These are phyloP conservation scores for Adansonia digitata DNA, from an alignment of 345 rosid species.

Conservation along the genomic window DNA sequence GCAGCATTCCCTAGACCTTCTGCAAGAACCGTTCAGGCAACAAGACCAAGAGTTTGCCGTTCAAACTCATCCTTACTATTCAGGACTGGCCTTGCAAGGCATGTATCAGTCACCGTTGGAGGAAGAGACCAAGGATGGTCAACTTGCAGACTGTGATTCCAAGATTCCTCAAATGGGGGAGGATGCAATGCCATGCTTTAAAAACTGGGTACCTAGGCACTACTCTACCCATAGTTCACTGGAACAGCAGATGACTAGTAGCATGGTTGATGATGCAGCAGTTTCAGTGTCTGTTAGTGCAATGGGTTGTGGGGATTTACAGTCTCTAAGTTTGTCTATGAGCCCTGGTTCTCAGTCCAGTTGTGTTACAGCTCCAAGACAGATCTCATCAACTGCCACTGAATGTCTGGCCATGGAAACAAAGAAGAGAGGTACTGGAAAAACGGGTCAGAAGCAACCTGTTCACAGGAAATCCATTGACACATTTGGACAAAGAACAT, in stretches of 20 bases:
- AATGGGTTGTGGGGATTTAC: conserved; percentile 44
- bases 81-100: conserved; percentile 27
- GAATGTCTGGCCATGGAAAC: conserved; percentile 38
- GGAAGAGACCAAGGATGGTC: conserved; percentile 25
- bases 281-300: conserved; percentile 25
- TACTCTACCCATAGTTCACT: conserved; percentile 23
- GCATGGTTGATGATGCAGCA: conserved; percentile 25
- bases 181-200: conserved; percentile 28
- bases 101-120: conserved; percentile 30
- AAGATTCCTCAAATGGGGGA: conserved; percentile 24
- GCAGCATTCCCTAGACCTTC: conserved; percentile 32
- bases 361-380: conserved; percentile 46
- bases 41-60: conserved; percentile 30
- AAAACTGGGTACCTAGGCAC: conserved; percentile 40
- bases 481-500: conserved; percentile 80
- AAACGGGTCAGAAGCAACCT: conserved; percentile 55
- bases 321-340: conserved; percentile 57
- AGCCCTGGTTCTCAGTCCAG: conserved; percentile 70
- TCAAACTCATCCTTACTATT: conserved; percentile 31
- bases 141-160: conserved; percentile 27
- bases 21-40: conserved; percentile 28
- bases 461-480: conserved; percentile 77
- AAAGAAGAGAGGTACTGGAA: conserved; percentile 56
- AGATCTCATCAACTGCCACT: conserved; percentile 38
- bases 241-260: conserved; percentile 30